Base-by-base conservation (phyloP, 345 rosid species). In the Turnera subulata region DNA sequence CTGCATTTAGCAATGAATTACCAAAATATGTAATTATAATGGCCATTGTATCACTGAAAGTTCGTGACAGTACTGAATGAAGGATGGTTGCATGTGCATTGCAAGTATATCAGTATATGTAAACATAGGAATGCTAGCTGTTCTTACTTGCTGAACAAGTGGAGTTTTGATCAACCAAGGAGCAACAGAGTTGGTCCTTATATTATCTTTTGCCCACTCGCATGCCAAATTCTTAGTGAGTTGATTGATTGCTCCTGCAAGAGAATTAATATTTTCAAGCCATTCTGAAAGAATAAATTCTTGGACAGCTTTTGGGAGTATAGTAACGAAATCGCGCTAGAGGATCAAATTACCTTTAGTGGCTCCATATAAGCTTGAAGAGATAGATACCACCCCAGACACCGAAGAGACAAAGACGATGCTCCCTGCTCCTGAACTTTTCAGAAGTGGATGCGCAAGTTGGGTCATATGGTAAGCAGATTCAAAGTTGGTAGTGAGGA, bases 171-270 rank as follows among this genome's bases (percentile, higher is more conserved):
- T 61, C 6, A 46, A 26, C 46, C 62, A 54, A 1, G 66, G 66
- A 0, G 66, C 66, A 61, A 67, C 62, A n/a, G 51, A 40, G 17
- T 67, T 61, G 9, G 14, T 49, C 44, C 66, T 59, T 26, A 67
- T 60, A 33, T 67, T 60, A 22, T 67, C 66, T 10, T 67, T 60
- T 11, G 72, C 66, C 72, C 72, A 54, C 37, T 67, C 72, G n/a
- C 72, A 67, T 4, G 72, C 51, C 46, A 67, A 16, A 24, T 61
- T 61, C 45, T 11, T 67, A 1, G 66, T 55, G 1, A 67, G 46
- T 12, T 67, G 66, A 20, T 23, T 50, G 1, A 67, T 47, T 38
- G 72, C 71, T 19, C 71, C 71, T 66, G 60, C 52, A 43, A 29
- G 39, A 12, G 39, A 23, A n/a, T n/a, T n/a, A n/a, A 29, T 29